Evolutionary conservation across 164 flowering plant species (phyloP), one percentile per base, ranked within the genome.

Genomic region (Houttuynia cordata): DNA sequence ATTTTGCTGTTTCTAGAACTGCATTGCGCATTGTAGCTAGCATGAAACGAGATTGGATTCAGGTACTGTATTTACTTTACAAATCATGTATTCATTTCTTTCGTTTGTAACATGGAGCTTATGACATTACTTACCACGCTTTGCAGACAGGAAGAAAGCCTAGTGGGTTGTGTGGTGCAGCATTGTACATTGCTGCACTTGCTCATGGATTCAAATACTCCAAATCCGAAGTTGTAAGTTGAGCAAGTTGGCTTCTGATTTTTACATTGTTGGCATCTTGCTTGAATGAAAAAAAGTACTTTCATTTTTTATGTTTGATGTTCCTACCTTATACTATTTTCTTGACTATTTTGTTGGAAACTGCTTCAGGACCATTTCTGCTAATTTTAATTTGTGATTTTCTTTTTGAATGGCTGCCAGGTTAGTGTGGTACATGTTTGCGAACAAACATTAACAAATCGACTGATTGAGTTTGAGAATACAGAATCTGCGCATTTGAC

Each of bases 31-130:
- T 93, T 56, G 70, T 90, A 70, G 82, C 90, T 20, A 89, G 92
- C 78, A 93, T 93, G 98, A 93, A 89, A 64, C 76, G 91, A 53
- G 91, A 93, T 55, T 93, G 98, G 98, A 83, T 93, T 79, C 96
- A 89, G 92, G 97, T 90, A 39, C 67, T 45, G 2, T 45, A 30
- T 30, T 30, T 30, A 30, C 49, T 45, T 45, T 45, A 45, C 13
- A 45, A 45, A 45, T 45, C 12, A 7, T 17, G 17, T 12, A 45
- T 45, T 3, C 49, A 12, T 12, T 12, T 10, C 17, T 10, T 45
- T 45, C n/a, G 49, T 45, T 37, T 34, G 47, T 51, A 53, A 24
- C 34, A 7, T 24, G 24, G 20, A 20, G 53, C 57, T 70, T 23
- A 51, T 30, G 37, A 30, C 55, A 51, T 30, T 59, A 20, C 9